Evolutionary conservation across 305 asterid species (phyloP).

Genomic region (Solanum hybrid): DNA sequence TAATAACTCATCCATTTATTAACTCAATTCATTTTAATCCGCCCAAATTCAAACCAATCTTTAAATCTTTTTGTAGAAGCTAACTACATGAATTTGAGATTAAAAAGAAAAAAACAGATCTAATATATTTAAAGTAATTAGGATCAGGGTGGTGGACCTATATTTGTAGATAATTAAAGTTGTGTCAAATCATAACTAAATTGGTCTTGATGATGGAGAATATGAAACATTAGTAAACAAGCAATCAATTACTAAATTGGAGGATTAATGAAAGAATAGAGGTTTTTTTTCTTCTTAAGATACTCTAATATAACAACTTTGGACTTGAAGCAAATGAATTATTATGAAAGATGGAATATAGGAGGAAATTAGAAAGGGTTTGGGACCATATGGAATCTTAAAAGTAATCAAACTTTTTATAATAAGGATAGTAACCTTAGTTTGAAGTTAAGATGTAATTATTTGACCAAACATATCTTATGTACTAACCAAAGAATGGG

Average conservation of each 20-base stretch:
- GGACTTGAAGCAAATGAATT: background rate
- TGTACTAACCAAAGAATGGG: background rate
- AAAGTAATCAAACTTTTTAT: background rate
- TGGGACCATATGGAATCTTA: constrained; percentile 2
- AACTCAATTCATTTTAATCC: background rate
- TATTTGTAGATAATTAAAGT: background rate
- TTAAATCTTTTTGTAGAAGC: background rate
- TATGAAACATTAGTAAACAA: background rate
- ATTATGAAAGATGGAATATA: background rate
- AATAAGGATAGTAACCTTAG: background rate
- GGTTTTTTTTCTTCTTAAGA: background rate
- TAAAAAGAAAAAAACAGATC: background rate
- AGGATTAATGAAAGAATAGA: background rate
- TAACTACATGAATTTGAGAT: background rate
- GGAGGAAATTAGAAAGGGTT: background rate
- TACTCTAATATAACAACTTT: background rate
- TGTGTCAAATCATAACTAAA: background rate
- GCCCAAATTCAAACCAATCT: background rate
- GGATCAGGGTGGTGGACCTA: background rate
- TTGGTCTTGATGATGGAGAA: background rate
- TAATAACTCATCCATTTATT: background rate
- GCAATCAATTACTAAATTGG: background rate
- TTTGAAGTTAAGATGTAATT: background rate
- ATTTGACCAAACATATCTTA: background rate
- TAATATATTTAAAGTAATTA: background rate